phyloP scores from a whole-genome alignment of 23 red algal species.

The Cyanidium caldarium region DNA sequence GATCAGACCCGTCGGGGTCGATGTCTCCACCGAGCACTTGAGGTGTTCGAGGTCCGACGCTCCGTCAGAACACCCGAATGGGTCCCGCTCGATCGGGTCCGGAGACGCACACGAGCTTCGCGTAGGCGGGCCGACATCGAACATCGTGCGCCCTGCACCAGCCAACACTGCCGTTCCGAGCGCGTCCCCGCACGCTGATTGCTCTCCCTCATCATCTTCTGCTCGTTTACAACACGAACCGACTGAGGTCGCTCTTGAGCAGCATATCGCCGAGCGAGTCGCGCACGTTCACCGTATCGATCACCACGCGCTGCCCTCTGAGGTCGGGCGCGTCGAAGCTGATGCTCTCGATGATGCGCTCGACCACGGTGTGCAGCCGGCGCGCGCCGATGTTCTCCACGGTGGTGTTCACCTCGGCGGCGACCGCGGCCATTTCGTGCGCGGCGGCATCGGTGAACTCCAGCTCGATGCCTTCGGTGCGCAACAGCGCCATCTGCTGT shows the following conservation, averaged over 20 bases:
- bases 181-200: too few species aligned
- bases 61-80: too few species aligned
- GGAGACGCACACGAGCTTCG: too few species aligned
- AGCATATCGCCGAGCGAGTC: slow-evolving; percentile 57
- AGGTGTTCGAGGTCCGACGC: too few species aligned
- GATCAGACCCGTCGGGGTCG: too few species aligned
- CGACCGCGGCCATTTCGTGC: slow-evolving; percentile 52
- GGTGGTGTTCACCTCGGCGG: slow-evolving; percentile 62
- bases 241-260: slow-evolving; percentile 51
- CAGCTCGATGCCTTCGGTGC: slow-evolving; percentile 62
- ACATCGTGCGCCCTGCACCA: too few species aligned
- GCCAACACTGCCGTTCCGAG: too few species aligned
- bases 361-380: slow-evolving; percentile 68
- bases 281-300: slow-evolving; percentile 46
- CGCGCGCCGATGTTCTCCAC: slow-evolving; percentile 83
- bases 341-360: slow-evolving; percentile 60
- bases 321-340: slow-evolving; percentile 56
- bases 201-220: neutral
- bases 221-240: slow-evolving; percentile 57
- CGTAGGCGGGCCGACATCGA: too few species aligned
- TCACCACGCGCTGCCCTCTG: slow-evolving; percentile 44
- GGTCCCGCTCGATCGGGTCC: too few species aligned
- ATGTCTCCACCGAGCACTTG: too few species aligned
- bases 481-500: slow-evolving; percentile 63
- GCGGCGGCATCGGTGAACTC: slow-evolving; percentile 43